Base-by-base conservation (phyloP, 2,329 filamentous ascomycete genomes). In the Neurospora sp. region DNA sequence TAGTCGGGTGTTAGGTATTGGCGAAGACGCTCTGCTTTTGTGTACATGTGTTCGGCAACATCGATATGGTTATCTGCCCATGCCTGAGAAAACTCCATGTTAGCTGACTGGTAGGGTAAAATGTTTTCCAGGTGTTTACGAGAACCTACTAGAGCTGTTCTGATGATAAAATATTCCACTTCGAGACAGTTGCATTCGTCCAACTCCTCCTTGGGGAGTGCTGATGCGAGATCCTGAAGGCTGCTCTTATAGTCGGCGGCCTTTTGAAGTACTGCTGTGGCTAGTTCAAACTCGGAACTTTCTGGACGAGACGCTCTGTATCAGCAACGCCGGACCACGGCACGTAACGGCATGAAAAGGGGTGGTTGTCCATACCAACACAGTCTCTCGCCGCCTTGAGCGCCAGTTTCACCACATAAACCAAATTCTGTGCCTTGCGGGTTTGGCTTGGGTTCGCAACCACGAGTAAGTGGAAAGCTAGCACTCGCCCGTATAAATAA, bases 31-130 rank as follows among this genome's bases (percentile, higher is more conserved):
- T 81, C 80, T 1, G 87, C 79, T 74, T 91, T 91, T 42, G 79
- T 79, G 78, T 90, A 94, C 83, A 96, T 88, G 78, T 93, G 88
- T 69, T 97, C 92, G 38, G 92, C 92, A 67, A 93, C 86, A 70
- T 95, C 91, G 15, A 91, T 82, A 52, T 90, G 87, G 52, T 87
- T 84, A 76, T 93, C 89, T 74, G 89, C 88, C 89, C 90, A 97
- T 38, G 90, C 86, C 92, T 95, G 67, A 40, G 11, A 13, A 23
- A 46, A 17, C 23, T 71, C 58, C 1, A 11, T 2, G 23, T 58
- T 58, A 58, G 46, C 46, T 58, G 23, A 58, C 46, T 33, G 46
- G 3, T 10, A 23, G 15, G 9, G 10, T 2, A 5, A 11, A 2
- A 38, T n/a, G 19, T 28, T 38, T 17, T 43, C 13, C 9, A 67